Percentiles rank a stretch among this genome's conserved stretches.
Conservation (phyloP, 768 basidiomycete species). For the Xerocomus potaroensis region DNA sequence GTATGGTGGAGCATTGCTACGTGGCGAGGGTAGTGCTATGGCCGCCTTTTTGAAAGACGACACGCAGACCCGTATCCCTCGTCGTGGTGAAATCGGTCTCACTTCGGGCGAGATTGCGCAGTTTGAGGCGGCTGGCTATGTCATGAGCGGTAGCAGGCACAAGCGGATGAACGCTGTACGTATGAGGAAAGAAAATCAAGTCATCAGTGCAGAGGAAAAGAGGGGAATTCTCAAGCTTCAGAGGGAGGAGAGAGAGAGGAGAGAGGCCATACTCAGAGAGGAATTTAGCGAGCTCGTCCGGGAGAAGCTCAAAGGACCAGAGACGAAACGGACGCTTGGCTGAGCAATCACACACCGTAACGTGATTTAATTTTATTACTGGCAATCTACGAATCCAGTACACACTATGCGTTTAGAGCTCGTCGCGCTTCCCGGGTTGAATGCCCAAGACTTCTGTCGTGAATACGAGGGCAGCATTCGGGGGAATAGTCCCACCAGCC, state of each 20-base stretch:
- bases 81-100: conserved; percentile 97
- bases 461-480: conserved; percentile 77
- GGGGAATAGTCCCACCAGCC: conserved; percentile 72
- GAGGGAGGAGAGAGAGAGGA: conserved; percentile 87
- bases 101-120: conserved; percentile 81
- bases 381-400: neutral
- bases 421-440: conserved; percentile 45
- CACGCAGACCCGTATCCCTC: conserved; percentile 83
- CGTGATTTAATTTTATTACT: neutral
- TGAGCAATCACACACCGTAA: neutral
- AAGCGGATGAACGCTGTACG: conserved; percentile 98
- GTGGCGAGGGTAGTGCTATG: conserved; percentile 97
- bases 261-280: conserved; percentile 84
- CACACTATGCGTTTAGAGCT: conserved; percentile 40
- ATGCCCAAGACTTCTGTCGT: conserved; percentile 79
- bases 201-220: conserved; percentile 98
- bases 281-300: conserved; percentile 84
- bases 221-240: conserved; percentile 92
- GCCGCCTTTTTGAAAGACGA: conserved; percentile 91
- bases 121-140: conserved; percentile 90
- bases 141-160: conserved; percentile 96
- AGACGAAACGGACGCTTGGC: conserved; percentile 20
- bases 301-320: conserved; percentile 62
- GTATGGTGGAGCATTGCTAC: conserved; percentile 85
- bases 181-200: conserved; percentile 99